These are phyloP conservation scores for Apiotrichum montevideense DNA, from an alignment of 1,284 basidiomycete species.

Conservation along the genomic window DNA sequence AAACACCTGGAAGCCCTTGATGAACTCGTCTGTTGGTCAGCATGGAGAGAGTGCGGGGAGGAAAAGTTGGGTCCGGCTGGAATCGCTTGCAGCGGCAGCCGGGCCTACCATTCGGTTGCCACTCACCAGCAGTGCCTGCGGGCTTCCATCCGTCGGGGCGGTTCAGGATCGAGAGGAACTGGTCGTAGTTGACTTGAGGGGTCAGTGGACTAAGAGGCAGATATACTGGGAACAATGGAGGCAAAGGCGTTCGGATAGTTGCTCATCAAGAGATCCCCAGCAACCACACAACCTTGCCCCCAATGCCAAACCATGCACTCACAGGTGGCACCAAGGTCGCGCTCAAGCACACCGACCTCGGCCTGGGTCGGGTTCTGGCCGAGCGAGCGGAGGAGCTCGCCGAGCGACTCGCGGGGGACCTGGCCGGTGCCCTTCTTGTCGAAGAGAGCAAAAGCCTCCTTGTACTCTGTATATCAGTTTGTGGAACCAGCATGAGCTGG, in stretches of 20 bases:
- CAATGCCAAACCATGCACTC: slow-evolving; percentile 10
- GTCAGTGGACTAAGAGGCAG: slow-evolving; percentile 1
- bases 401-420: slow-evolving; percentile 79
- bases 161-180: slow-evolving; percentile 86
- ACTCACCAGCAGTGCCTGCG: slow-evolving; percentile 78
- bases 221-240: too few relatives aligned
- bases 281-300: too few relatives aligned
- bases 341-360: slow-evolving; percentile 79
- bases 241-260: too few relatives aligned
- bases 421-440: slow-evolving; percentile 92
- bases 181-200: slow-evolving; percentile 71
- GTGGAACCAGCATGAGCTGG: too few relatives aligned
- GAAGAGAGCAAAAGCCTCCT: slow-evolving; percentile 94
- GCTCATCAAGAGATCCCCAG: too few relatives aligned
- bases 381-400: slow-evolving; percentile 89
- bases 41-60: too few relatives aligned
- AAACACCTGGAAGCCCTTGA: slow-evolving; percentile 98
- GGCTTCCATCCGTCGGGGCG: slow-evolving; percentile 95
- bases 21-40: slow-evolving; percentile 78
- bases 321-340: slow-evolving; percentile 51
- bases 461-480: slow-evolving; percentile 63
- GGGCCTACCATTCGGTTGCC: too few relatives aligned
- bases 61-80: too few relatives aligned
- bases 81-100: too few relatives aligned
- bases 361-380: slow-evolving; percentile 98